Percentiles rank a stretch among this genome's conserved stretches.
Evolutionary conservation across 176 grass and related monocot species (phyloP).

Genomic region (Cocos nucifera): DNA sequence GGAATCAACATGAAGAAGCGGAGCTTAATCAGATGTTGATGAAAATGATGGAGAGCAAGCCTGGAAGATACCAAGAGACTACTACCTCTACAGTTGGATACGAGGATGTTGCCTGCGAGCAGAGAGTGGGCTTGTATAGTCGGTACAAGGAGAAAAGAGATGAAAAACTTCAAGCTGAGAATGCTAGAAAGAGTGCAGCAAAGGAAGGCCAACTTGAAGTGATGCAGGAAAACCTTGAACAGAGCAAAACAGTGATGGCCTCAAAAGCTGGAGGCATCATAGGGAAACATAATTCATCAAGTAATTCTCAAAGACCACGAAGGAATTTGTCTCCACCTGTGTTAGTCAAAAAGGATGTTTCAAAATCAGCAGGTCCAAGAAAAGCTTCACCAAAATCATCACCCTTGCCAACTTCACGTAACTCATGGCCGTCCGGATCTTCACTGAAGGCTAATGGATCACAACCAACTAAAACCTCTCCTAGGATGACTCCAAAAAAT

Average conservation of each 20-base stretch:
- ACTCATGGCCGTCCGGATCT: constrained; percentile 66
- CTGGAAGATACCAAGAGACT: constrained; percentile 46
- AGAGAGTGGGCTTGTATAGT: constrained; percentile 34
- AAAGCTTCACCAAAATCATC: constrained; percentile 60
- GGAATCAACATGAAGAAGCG: constrained; percentile 84
- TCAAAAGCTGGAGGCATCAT: constrained; percentile 33
- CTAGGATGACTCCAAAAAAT: constrained; percentile 23
- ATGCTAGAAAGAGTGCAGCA: constrained; percentile 35
- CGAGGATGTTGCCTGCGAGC: constrained; percentile 34
- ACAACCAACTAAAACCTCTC: constrained; percentile 53
- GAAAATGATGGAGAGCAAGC: constrained; percentile 91
- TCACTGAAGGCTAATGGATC: constrained; percentile 53
- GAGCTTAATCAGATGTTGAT: constrained; percentile 97
- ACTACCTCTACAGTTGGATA: constrained; percentile 26
- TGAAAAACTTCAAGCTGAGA: constrained; percentile 46
- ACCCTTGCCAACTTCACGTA: constrained; percentile 51
- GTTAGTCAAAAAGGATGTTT: constrained; percentile 59
- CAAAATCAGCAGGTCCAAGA: constrained; percentile 51
- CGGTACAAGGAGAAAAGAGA: constrained; percentile 69
- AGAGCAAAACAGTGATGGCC: constrained; percentile 33
- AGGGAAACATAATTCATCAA: constrained; percentile 58
- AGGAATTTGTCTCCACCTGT: constrained; percentile 88
- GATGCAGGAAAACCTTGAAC: constrained; percentile 36
- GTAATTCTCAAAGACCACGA: constrained; percentile 43
- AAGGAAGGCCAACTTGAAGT: constrained; percentile 40